Base-by-base conservation (phyloP, 352 stramenopile species). In the Pythium brachiatum region DNA sequence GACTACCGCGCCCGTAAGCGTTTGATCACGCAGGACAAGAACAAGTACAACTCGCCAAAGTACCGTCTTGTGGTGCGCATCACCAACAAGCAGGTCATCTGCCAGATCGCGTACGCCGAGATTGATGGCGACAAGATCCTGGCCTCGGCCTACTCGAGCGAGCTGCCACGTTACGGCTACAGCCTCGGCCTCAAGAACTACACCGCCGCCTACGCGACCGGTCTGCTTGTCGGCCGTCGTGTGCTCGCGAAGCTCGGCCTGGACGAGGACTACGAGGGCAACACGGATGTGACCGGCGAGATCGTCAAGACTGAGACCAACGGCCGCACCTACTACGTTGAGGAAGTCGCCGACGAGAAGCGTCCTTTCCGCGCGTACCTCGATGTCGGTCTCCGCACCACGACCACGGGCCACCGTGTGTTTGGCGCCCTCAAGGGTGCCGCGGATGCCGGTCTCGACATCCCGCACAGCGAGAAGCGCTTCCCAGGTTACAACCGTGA, bases 11-110 rank as follows among this genome's bases (percentile, higher is more conserved):
- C 98, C 56, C 96, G 98, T 72, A 99, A 99, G 86, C 90, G 96
- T 72, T 79, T 99, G 1, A 98, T 99, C 70, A 96, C 90, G 62
- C 95, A 99, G 77, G 97, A 98, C 77, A 99, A 99, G 95, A 99
- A 99, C 96, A 99, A 99, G 90, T 99, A 99, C 95, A 98, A 99
- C 84, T 97, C 92, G 66, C 97, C 96, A 61, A 99, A 99, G 89
- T 98, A 98, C 81, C 86, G 95, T 59, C 86, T 98, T 29, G 93
- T 98, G 9, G 94, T 98, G 57, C 91, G 94, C 69, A 96, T 98
- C 76, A 98, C 95, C 60, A 98, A 98, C 89, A 94, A 83, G 62
- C 79, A 98, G 72, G 92, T 99, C 15, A 98, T 99, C 80, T 98
- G 94, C 82, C 96, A 99, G 84, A 98, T 99, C 75, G 95, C 96